phyloP scores from a whole-genome alignment of 805 yeast species.

The Candida krabiensis region DNA sequence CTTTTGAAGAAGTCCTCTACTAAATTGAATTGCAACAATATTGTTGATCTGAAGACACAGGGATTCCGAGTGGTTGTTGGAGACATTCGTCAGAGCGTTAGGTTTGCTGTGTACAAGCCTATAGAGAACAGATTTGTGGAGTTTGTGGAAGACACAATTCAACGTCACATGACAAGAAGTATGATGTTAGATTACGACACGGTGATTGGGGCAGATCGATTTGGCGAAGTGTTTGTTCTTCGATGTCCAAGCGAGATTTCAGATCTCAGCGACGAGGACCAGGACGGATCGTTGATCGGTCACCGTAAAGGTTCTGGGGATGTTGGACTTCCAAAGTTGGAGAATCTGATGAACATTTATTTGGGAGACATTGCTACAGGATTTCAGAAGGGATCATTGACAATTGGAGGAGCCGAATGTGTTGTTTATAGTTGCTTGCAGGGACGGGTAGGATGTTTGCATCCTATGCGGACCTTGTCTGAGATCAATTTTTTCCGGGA shows the following conservation, averaged over 20 bases:
- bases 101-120: conserved; percentile 53
- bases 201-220: conserved; percentile 80
- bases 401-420: conserved; percentile 63
- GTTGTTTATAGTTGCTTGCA: conserved; percentile 74
- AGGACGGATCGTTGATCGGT: conserved; percentile 39
- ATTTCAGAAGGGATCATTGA: conserved; percentile 53
- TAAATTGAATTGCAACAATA: conserved; percentile 43
- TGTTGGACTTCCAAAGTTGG: conserved; percentile 55
- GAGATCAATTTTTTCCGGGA: conserved; percentile 61
- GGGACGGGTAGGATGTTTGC: conserved; percentile 75
- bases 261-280: conserved; percentile 50
- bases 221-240: conserved; percentile 74
- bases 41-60: conserved; percentile 54
- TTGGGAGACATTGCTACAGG: conserved; percentile 71
- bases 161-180: conserved; percentile 65
- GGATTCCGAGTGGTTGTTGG: conserved; percentile 66
- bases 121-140: conserved; percentile 52
- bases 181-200: conserved; percentile 71
- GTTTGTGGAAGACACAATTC: conserved; percentile 66
- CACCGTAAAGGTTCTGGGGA: conserved; percentile 38
- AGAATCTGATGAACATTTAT: conserved; percentile 55
- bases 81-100: conserved; percentile 68
- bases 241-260: conserved; percentile 57
- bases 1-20: conserved; percentile 64
- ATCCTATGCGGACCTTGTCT: conserved; percentile 61